phyloP scores from a whole-genome alignment of 2,329 filamentous ascomycete species.

The Bipolaris sorokiniana region DNA sequence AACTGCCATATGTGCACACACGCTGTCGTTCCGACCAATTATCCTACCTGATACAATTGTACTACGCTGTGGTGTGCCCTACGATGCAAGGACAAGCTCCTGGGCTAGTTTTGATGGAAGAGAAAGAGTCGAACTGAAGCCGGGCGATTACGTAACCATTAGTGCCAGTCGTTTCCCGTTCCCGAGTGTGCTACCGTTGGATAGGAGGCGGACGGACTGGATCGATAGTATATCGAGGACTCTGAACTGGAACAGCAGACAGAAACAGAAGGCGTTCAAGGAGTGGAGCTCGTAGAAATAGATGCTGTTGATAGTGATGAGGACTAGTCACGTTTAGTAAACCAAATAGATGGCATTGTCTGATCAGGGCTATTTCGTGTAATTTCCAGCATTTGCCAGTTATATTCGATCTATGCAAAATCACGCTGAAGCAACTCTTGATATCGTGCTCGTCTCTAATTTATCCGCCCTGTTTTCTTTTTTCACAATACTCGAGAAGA shows the following conservation, averaged over 20 bases:
- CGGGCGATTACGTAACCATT: constrained; percentile 85
- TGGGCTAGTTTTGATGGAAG: constrained; percentile 99
- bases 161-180: constrained; percentile 82
- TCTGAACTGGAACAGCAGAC: constrained; percentile 79
- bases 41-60: constrained; percentile 97
- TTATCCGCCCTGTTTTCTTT: too few relatives aligned
- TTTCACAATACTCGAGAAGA: too few relatives aligned
- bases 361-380: background rate
- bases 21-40: constrained; percentile 93
- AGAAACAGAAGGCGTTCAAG: constrained; percentile 69
- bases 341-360: background rate
- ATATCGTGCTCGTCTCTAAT: too few relatives aligned
- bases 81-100: constrained; percentile 83
- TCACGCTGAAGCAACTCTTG: background rate
- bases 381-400: background rate
- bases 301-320: background rate
- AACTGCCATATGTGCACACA: constrained; percentile 93
- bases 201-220: constrained; percentile 76
- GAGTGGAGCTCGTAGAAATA: constrained; percentile 35
- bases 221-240: constrained; percentile 80
- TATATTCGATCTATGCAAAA: too few relatives aligned
- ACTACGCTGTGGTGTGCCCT: constrained; percentile 89
- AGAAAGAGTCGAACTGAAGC: constrained; percentile 74
- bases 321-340: background rate
- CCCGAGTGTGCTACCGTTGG: constrained; percentile 74